A percentile compares a stretch with the other conserved stretches of the same genome.
phyloP scores from a whole-genome alignment of 345 rosid genomes.

The Syzygium grande region DNA sequence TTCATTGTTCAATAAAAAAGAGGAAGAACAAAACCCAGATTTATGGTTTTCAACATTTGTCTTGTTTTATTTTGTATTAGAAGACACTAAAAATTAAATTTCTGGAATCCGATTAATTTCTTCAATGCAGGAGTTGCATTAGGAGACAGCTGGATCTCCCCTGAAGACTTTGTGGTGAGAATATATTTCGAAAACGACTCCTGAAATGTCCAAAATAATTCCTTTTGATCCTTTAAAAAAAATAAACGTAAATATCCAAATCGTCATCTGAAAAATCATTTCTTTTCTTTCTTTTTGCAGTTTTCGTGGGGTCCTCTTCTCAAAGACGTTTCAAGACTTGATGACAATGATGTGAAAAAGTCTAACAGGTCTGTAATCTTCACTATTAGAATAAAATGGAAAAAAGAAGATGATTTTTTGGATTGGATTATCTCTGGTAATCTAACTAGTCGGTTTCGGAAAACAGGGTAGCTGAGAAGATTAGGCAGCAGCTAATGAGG shows the following conservation, averaged over 20 bases:
- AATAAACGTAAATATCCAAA: background rate
- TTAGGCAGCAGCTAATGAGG: slow-evolving; percentile 41
- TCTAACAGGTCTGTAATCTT: slow-evolving; percentile 42
- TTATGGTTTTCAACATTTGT: background rate
- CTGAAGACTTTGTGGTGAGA: background rate
- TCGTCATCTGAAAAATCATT: background rate
- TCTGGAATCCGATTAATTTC: background rate
- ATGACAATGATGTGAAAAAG: slow-evolving; percentile 32
- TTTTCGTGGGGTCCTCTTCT: slow-evolving; percentile 93
- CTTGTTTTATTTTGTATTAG: background rate
- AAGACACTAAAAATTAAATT: background rate
- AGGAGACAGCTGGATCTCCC: background rate
- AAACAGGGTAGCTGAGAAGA: slow-evolving; percentile 50
- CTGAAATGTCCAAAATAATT: background rate
- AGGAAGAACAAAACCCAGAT: background rate
- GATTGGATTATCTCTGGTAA: background rate
- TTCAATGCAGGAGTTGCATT: background rate
- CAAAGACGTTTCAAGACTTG: slow-evolving; percentile 62
- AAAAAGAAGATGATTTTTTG: background rate
- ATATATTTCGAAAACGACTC: background rate
- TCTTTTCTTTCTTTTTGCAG: slow-evolving; percentile 18
- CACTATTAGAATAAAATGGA: background rate
- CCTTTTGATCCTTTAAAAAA: background rate
- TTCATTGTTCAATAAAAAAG: background rate
- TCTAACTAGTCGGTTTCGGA: background rate